Evolutionary conservation across 2,329 filamentous ascomycete genomes (phyloP).

Genomic region (Diaporthe citrichinensis): DNA sequence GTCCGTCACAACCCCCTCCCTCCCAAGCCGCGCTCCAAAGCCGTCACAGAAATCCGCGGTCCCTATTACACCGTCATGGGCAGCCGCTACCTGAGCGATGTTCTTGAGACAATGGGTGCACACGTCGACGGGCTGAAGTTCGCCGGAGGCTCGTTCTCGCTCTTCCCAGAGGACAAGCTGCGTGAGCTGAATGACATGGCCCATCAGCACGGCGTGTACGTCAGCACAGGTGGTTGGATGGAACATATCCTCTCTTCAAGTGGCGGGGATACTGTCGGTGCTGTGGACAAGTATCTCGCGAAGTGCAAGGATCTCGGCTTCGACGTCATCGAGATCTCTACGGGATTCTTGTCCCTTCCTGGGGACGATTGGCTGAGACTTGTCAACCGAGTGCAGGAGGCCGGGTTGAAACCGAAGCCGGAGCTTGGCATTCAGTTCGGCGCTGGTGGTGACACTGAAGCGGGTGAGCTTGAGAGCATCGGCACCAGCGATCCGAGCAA

Average conservation of each 20-base stretch:
- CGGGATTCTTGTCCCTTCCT: slow-evolving; percentile 68
- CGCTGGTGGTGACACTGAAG: slow-evolving; percentile 66
- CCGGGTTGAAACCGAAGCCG: slow-evolving; percentile 66
- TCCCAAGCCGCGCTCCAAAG: slow-evolving; percentile 62
- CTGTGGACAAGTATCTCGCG: slow-evolving; percentile 65
- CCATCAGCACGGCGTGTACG: slow-evolving; percentile 64
- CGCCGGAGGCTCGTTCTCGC: slow-evolving; percentile 65
- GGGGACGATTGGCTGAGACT: slow-evolving; percentile 67
- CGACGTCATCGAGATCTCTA: slow-evolving; percentile 67
- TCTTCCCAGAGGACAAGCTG: slow-evolving; percentile 61
- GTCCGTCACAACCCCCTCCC: slow-evolving; percentile 63
- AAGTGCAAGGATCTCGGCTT: slow-evolving; percentile 68
- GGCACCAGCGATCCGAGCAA: slow-evolving; percentile 61
- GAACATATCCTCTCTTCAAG: slow-evolving; percentile 62
- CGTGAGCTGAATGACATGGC: slow-evolving; percentile 64
- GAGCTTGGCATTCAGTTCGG: slow-evolving; percentile 71
- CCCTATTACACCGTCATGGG: slow-evolving; percentile 70
- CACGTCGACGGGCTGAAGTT: slow-evolving; percentile 70
- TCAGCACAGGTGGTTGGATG: slow-evolving; percentile 69
- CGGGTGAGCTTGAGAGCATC: slow-evolving; percentile 60
- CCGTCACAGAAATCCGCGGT: slow-evolving; percentile 68
- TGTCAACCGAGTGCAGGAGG: slow-evolving; percentile 59
- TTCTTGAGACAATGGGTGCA: slow-evolving; percentile 68
- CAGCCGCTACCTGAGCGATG: slow-evolving; percentile 64
- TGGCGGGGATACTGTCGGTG: slow-evolving; percentile 41